Base-by-base conservation (phyloP, 306 rosid genomes). In the Quercus aquifolioides region DNA sequence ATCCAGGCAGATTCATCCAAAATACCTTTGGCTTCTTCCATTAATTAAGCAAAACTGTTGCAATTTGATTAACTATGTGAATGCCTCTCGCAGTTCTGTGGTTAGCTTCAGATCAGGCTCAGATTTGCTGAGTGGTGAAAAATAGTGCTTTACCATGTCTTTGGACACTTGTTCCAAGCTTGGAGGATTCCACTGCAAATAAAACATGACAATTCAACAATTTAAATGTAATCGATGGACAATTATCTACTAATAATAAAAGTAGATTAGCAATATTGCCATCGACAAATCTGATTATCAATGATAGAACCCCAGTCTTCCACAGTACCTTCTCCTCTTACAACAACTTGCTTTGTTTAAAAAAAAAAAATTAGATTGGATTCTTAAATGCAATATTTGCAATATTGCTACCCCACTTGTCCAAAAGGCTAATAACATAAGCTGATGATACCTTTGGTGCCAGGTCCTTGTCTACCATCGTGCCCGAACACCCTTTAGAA, bases 141-240 rank as follows among this genome's bases (percentile, higher is more conserved):
- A 25, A 25, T 25, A 25, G 26, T 25, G 26, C 26, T 25, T 1
- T 25, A 25, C 1, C 26, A 25, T 25, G 26, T 25, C 26, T 25
- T 25, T 25, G 26, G 26, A 25, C 26, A 25, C 26, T 25, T 25
- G 26, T 25, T 25, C 26, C 26, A 25, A 25, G 26, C 26, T 25
- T 1, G 26, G 1, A 25, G 26, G 99, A 87, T 94, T 87, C 99
- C 99, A 92, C 95, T 92, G 97, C 81, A 86, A 67, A 75, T 74
- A 51, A 76, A 70, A 54, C 23, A 67, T 9, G 69, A 74, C 18
- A 58, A 19, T 15, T 28, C 69, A 43, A 65, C 43, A 70, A 60
- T 35, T 63, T 69, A 75, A 35, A 74, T 62, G 33, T 28, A 25
- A 30, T 5, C 15, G 6, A 15, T 12, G 14, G n/a, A 23, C 33